Percentiles rank a stretch among this genome's conserved stretches.
Evolutionary conservation across 2,329 filamentous ascomycete species (phyloP).

Genomic region (Fusarium annulatum): DNA sequence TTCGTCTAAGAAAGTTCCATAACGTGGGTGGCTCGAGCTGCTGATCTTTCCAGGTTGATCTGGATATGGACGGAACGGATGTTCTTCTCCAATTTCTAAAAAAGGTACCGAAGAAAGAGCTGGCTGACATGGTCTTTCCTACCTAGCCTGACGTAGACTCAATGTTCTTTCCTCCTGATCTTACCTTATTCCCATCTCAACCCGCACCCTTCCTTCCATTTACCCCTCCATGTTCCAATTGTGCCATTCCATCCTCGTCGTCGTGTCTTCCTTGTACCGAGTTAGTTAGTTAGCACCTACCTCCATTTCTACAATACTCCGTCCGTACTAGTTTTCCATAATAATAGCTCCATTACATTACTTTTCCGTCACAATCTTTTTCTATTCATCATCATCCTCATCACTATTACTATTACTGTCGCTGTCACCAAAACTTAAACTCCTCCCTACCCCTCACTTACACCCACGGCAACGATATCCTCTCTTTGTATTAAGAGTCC

Average conservation of each 20-base stretch:
- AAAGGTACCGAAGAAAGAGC: background rate
- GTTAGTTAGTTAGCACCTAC: constrained; percentile 28
- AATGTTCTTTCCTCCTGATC: background rate
- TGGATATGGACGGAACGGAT: background rate
- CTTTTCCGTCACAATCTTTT: constrained; percentile 18
- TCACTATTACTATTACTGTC: background rate
- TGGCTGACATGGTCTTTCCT: background rate
- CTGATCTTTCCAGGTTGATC: background rate
- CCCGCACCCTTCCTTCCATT: constrained; percentile 11
- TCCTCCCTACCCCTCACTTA: constrained; percentile 9
- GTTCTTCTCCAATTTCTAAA: constrained; percentile 3
- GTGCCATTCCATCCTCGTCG: background rate
- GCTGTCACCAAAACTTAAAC: background rate
- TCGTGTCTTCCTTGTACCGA: background rate
- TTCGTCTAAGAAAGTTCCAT: background rate
- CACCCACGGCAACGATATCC: constrained; percentile 3
- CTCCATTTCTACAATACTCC: constrained; percentile 13
- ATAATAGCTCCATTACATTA: constrained; percentile 20
- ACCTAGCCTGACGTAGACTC: background rate
- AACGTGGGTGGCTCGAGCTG: constrained; percentile 2
- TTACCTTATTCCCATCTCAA: background rate
- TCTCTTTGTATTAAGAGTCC: constrained; percentile 23
- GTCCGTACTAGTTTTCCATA: constrained; percentile 11
- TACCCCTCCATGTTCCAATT: constrained; percentile 27
- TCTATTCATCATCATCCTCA: constrained; percentile 22